Conservation (phyloP, 192 early-diverging fungal genomes). For the Backusella morwellensis region DNA sequence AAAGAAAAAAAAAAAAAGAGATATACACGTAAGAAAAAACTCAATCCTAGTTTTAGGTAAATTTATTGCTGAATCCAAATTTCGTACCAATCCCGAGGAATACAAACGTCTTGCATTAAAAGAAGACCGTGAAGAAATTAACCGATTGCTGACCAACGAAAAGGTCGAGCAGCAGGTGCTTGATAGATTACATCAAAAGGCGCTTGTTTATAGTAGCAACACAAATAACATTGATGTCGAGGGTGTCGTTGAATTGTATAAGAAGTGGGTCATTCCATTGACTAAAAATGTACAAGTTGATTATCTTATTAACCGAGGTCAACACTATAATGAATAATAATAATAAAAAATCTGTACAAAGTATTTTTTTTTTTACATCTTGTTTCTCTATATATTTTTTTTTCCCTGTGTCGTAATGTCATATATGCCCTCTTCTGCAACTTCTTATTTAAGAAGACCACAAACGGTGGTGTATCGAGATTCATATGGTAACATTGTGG, state of each 20-base stretch:
- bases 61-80: conserved; percentile 97
- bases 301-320: conserved; percentile 73
- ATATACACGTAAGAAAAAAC: neutral
- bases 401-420: neutral
- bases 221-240: conserved; percentile 78
- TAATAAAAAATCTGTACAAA: neutral
- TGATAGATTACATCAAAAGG: conserved; percentile 81
- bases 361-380: neutral
- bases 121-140: conserved; percentile 71
- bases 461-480: neutral
- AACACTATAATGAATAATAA: neutral
- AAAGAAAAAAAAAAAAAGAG: no score
- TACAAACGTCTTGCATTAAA: conserved; percentile 40
- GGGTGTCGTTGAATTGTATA: conserved; percentile 88
- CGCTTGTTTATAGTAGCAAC: conserved; percentile 77
- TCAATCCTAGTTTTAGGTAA: conserved; percentile 58
- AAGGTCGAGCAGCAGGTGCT: conserved; percentile 84
- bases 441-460: neutral
- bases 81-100: conserved; percentile 65
- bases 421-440: neutral
- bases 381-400: neutral
- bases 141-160: conserved; percentile 87
- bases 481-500: neutral
- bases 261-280: conserved; percentile 92
- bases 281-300: conserved; percentile 96